Percentiles rank a stretch among this genome's conserved stretches.
These are phyloP conservation scores for Calonectria honghensis DNA, from an alignment of 2,329 filamentous ascomycete species.

Conservation along the genomic window DNA sequence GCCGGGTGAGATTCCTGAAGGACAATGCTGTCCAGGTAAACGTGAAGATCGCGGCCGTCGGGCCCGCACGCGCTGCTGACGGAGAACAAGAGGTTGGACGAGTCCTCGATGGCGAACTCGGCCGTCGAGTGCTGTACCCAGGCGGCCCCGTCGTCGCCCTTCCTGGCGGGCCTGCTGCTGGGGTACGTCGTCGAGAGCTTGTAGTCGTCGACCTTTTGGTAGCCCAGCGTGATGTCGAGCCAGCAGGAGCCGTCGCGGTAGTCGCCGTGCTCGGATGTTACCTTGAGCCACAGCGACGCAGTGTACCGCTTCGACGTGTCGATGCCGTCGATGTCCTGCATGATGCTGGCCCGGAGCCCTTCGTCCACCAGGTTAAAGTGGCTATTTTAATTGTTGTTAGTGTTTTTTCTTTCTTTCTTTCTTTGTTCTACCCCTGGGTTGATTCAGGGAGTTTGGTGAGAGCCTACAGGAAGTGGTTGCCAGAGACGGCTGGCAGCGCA, in stretches of 20 bases:
- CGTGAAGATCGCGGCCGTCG: background rate
- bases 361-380: slow-evolving; percentile 1
- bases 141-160: background rate
- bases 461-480: slow-evolving; percentile 16
- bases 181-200: slow-evolving; percentile 11
- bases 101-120: background rate
- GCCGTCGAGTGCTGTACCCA: background rate
- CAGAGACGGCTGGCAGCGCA: background rate
- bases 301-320: background rate
- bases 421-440: too few species aligned
- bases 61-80: background rate
- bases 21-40: background rate
- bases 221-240: background rate
- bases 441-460: background rate
- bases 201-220: background rate
- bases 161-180: too few species aligned
- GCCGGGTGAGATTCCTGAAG: background rate
- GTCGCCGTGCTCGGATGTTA: background rate
- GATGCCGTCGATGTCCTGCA: slow-evolving; percentile 2
- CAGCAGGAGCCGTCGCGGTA: slow-evolving; percentile 1
- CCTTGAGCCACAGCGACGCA: background rate
- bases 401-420: background rate
- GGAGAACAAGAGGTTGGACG: background rate
- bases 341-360: background rate
- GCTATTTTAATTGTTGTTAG: background rate